These are phyloP conservation scores for Solanum bulbocastanum DNA, from an alignment of 257 asterid genomes.

Conservation along the genomic window DNA sequence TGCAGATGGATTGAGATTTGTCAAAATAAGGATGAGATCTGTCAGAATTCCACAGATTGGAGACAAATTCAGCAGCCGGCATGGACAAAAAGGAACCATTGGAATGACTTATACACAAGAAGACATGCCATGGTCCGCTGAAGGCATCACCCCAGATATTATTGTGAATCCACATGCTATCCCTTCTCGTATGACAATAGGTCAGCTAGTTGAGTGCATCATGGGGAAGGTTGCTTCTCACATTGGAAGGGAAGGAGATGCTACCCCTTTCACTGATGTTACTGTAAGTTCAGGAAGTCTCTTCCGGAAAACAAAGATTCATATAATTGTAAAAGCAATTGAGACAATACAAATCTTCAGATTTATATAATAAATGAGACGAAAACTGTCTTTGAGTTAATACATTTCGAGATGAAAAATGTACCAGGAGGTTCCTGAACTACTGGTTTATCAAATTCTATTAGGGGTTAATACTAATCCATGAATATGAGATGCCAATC, in stretches of 20 bases:
- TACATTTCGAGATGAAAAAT: not conserved
- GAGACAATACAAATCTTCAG: not conserved
- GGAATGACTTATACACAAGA: slow-evolving; percentile 20
- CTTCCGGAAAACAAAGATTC: not conserved
- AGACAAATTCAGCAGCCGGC: slow-evolving; percentile 21
- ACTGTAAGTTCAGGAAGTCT: not conserved
- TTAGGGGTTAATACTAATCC: not conserved
- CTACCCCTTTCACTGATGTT: slow-evolving; percentile 42
- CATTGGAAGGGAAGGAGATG: slow-evolving; percentile 24
- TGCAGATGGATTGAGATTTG: slow-evolving; percentile 91
- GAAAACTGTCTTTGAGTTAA: not conserved
- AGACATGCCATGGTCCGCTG: slow-evolving; percentile 21
- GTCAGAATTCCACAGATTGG: slow-evolving; percentile 85
- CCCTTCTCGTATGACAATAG: slow-evolving; percentile 27
- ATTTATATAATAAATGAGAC: not conserved
- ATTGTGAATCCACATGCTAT: slow-evolving; percentile 24
- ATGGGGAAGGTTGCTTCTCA: slow-evolving; percentile 26
- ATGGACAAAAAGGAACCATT: slow-evolving; percentile 21
- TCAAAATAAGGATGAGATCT: slow-evolving; percentile 87
- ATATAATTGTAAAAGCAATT: not conserved
- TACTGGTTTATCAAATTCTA: not conserved
- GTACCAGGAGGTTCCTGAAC: not conserved
- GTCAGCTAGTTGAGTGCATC: slow-evolving; percentile 18
- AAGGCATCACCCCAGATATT: slow-evolving; percentile 19
- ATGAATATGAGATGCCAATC: not conserved